Percentiles rank a stretch among this genome's conserved stretches.
Conservation (phyloP, 2,329 filamentous ascomycete species). For the Aspergillus chevalieri region DNA sequence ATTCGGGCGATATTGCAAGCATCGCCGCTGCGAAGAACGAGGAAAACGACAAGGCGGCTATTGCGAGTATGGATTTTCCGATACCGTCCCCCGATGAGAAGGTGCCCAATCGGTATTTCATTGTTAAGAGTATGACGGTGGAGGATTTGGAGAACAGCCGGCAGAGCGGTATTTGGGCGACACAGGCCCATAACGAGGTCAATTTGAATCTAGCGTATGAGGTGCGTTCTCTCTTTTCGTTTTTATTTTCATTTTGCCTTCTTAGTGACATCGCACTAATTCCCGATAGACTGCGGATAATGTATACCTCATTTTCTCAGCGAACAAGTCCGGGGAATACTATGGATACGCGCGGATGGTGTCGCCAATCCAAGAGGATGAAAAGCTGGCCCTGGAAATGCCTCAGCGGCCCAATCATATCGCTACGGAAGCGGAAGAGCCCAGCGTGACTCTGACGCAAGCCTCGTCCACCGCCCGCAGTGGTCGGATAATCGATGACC, state of each 20-base stretch:
- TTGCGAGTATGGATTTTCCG: slow-evolving; percentile 30
- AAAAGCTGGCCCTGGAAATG: slow-evolving; percentile 62
- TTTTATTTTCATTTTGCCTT: not conserved
- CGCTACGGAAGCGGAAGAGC: slow-evolving; percentile 54
- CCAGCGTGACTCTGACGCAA: slow-evolving; percentile 72
- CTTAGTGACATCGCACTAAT: not conserved
- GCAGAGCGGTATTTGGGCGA: slow-evolving; percentile 86
- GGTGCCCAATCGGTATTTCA: slow-evolving; percentile 72
- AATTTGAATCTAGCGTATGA: slow-evolving; percentile 74
- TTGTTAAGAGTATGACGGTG: slow-evolving; percentile 85
- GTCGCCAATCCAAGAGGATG: slow-evolving; percentile 74
- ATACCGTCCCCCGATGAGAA: slow-evolving; percentile 45
- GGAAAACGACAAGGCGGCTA: not conserved
- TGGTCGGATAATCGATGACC: slow-evolving; percentile 87
- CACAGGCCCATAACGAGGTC: slow-evolving; percentile 89
- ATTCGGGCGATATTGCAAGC: not conserved
- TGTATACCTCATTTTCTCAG: slow-evolving; percentile 90
- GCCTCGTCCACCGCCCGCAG: slow-evolving; percentile 71
- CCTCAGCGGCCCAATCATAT: slow-evolving; percentile 56
- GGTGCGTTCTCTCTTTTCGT: slow-evolving; percentile 43
- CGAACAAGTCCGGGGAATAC: slow-evolving; percentile 95
- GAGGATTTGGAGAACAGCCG: slow-evolving; percentile 87
- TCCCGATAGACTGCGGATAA: slow-evolving; percentile 62
- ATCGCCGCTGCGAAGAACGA: not conserved
- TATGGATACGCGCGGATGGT: slow-evolving; percentile 91